Conservation (phyloP, 306 rosid species). For the Geum urbanum region DNA sequence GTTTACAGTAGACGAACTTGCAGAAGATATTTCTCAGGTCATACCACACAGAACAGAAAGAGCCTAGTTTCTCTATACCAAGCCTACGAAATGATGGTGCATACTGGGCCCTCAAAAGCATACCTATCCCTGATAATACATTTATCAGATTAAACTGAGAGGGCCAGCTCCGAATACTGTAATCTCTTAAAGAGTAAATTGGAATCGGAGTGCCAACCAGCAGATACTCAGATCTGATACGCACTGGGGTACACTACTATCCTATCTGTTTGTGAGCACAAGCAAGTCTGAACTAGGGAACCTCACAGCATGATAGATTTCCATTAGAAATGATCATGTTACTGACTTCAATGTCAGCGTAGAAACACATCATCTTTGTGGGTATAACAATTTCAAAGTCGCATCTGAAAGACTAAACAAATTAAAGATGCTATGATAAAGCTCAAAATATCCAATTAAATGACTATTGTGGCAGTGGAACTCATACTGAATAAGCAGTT, state of each 20-base stretch:
- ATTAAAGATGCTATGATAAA: background rate
- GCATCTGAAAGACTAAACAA: background rate
- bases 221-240: background rate
- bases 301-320: background rate
- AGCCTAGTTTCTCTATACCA: background rate
- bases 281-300: background rate
- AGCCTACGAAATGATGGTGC: background rate
- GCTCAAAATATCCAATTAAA: background rate
- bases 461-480: background rate
- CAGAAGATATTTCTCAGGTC: background rate
- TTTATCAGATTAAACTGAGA: background rate
- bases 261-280: background rate
- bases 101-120: too few species aligned
- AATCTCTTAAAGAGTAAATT: background rate
- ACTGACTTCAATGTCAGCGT: background rate
- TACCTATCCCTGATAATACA: too few species aligned
- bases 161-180: background rate
- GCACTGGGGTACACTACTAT: background rate
- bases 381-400: background rate
- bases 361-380: background rate
- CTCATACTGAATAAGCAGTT: background rate
- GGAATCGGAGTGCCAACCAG: background rate
- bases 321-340: background rate
- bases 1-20: background rate
- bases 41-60: background rate